A percentile compares a stretch with the other conserved stretches of the same genome.
Evolutionary conservation across 1,284 basidiomycete species (phyloP).

Genomic region (Malassezia furfur): DNA sequence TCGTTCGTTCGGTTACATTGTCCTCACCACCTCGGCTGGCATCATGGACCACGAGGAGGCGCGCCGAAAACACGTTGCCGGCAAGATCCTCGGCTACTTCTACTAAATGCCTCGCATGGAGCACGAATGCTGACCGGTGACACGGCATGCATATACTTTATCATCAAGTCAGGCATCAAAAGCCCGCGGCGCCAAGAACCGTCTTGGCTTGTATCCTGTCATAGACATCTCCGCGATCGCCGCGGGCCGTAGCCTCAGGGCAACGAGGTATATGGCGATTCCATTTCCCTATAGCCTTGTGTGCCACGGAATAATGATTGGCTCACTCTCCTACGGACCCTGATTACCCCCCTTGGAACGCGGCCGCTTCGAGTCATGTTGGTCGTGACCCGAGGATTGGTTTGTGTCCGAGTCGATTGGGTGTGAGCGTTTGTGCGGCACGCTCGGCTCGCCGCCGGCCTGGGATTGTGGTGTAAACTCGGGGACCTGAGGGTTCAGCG

Average conservation of each 20-base stretch:
- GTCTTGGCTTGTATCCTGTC: conserved; percentile 17
- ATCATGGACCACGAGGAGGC: conserved; percentile 99
- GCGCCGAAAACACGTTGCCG: conserved; percentile 92
- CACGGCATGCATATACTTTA: background rate
- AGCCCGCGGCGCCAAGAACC: conserved; percentile 10
- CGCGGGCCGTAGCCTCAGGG: conserved; percentile 14
- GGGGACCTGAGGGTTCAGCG: background rate
- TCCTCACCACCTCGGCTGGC: conserved; percentile 92
- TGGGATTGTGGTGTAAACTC: background rate
- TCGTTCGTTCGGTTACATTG: conserved; percentile 92
- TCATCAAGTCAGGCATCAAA: conserved; percentile 9
- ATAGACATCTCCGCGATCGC: conserved; percentile 12
- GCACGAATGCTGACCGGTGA: background rate
- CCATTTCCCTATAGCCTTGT: background rate
- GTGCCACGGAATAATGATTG: background rate
- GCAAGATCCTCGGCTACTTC: conserved; percentile 56
- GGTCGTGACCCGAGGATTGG: background rate
- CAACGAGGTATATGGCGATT: conserved; percentile 9
- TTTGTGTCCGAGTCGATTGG: background rate
- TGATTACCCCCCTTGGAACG: background rate
- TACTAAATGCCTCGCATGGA: conserved; percentile 28
- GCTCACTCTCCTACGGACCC: background rate
- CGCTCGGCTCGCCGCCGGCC: background rate
- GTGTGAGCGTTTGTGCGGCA: background rate
- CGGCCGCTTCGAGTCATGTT: background rate